These are phyloP conservation scores for Glycine tomentella DNA, from an alignment of 306 rosid genomes.

Conservation along the genomic window DNA sequence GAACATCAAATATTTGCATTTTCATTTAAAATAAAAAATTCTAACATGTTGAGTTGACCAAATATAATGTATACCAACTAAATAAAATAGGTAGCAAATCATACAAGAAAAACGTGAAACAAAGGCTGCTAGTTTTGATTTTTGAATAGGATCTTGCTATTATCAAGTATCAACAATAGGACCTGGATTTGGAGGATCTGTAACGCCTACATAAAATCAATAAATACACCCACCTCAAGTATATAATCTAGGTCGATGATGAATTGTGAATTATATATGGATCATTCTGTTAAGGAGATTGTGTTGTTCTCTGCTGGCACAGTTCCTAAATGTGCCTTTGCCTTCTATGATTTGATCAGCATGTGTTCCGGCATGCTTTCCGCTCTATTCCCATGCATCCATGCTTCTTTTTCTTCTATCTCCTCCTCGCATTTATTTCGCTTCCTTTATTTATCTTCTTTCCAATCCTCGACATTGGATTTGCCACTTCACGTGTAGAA, in stretches of 20 bases:
- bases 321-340: background rate
- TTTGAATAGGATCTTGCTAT: too few relatives aligned
- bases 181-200: too few relatives aligned
- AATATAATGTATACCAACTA: too few relatives aligned
- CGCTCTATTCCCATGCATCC: constrained; percentile 27
- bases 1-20: background rate
- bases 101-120: too few relatives aligned
- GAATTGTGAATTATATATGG: background rate
- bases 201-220: background rate
- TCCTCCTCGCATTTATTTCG: background rate
- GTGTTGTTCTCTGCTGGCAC: background rate
- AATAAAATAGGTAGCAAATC: background rate
- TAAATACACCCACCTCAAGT: background rate
- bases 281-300: background rate
- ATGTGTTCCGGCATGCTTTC: constrained; percentile 46
- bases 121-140: too few relatives aligned
- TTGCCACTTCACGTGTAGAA: constrained; percentile 49
- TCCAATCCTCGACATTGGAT: constrained; percentile 31
- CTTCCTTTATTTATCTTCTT: background rate
- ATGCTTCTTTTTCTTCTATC: background rate
- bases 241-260: background rate
- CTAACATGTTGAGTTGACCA: too few relatives aligned
- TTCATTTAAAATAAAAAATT: too few relatives aligned
- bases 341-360: constrained; percentile 18
- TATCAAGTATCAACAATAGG: too few relatives aligned